These are phyloP conservation scores for Penicillium sp. DNA, from an alignment of 2,329 filamentous ascomycete species.

Conservation along the genomic window DNA sequence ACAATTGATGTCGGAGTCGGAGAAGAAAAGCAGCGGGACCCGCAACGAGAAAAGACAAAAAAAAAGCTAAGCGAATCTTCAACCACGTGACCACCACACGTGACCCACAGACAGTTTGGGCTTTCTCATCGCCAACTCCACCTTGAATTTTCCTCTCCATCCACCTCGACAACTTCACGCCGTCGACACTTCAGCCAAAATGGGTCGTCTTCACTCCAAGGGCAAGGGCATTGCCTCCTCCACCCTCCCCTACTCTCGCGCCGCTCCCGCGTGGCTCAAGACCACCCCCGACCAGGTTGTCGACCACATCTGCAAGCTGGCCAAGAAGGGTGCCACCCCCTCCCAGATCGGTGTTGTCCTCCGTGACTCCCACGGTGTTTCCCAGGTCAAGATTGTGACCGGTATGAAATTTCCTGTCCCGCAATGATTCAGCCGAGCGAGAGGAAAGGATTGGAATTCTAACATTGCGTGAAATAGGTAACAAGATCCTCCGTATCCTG, in stretches of 20 bases:
- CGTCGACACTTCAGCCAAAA: conserved; percentile 36
- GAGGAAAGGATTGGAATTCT: conserved; percentile 42
- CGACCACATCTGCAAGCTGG: conserved; percentile 98
- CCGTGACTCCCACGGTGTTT: conserved; percentile 96
- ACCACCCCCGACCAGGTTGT: conserved; percentile 97
- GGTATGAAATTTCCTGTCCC: conserved; percentile 61
- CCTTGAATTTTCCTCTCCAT: conserved; percentile 24
- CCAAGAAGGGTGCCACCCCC: conserved; percentile 97
- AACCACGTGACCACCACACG: conserved; percentile 17
- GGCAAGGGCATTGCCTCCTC: conserved; percentile 99
- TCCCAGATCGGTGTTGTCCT: conserved; percentile 99
- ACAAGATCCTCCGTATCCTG: conserved; percentile 99
- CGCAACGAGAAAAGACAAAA: conserved; percentile 8
- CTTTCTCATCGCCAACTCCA: conserved; percentile 16
- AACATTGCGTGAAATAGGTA: conserved; percentile 65
- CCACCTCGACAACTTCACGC: conserved; percentile 38
- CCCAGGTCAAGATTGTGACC: conserved; percentile 96
- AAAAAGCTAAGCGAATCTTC: conserved; percentile 14
- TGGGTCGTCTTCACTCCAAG: conserved; percentile 93
- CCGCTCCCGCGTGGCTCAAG: conserved; percentile 94
- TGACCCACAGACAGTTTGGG: conserved; percentile 36
- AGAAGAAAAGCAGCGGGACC: conserved; percentile 1
- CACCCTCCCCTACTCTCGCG: conserved; percentile 95
- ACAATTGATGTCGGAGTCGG: too few relatives aligned
- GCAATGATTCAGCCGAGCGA: too few relatives aligned